Evolutionary conservation across 768 basidiomycete genomes (phyloP).

Genomic region (Suillus cothurnatus): DNA sequence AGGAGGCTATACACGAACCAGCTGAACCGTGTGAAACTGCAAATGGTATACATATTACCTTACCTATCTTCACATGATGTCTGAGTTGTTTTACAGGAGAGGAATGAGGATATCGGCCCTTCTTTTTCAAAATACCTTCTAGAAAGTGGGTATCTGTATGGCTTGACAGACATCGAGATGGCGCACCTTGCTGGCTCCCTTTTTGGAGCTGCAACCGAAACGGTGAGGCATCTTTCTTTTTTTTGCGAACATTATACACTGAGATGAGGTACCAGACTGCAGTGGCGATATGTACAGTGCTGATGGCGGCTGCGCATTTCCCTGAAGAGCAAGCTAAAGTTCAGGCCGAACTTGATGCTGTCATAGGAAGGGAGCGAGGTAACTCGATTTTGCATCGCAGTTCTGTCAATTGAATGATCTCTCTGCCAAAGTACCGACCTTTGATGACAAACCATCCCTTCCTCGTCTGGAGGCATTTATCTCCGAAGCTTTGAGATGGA

Average conservation of each 20-base stretch:
- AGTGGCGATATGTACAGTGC: not conserved
- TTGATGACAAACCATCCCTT: not conserved
- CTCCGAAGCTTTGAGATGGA: not conserved
- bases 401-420: slow-evolving; percentile 13
- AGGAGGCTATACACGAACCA: not conserved
- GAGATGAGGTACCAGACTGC: not conserved
- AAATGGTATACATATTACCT: not conserved
- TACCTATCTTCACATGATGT: not conserved
- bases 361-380: not conserved
- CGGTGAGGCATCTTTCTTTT: slow-evolving; percentile 25
- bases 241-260: not conserved
- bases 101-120: not conserved
- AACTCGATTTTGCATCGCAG: not conserved
- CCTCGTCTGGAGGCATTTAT: not conserved
- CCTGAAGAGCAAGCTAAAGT: not conserved
- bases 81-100: not conserved
- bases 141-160: not conserved
- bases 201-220: slow-evolving; percentile 63
- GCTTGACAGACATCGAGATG: slow-evolving; percentile 41
- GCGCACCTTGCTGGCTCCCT: slow-evolving; percentile 58
- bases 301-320: not conserved
- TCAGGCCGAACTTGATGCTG: not conserved
- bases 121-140: not conserved
- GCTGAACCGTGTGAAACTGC: not conserved
- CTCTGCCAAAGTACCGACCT: not conserved